phyloP scores from a whole-genome alignment of 192 early-diverging fungal genomes.

The Podochytrium sp. region DNA sequence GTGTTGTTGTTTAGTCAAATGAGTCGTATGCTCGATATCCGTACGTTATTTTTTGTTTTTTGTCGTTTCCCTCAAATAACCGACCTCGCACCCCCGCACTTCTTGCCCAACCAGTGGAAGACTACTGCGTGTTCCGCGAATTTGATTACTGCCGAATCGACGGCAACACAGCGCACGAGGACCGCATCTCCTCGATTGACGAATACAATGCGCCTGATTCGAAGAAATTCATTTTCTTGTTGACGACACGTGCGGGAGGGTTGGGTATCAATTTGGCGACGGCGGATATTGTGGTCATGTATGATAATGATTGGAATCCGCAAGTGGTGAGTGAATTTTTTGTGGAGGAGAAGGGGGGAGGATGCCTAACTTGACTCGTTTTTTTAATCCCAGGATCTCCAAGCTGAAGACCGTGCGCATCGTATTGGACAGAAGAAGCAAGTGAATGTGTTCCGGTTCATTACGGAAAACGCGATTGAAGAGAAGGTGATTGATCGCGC shows the following conservation, averaged over 20 bases:
- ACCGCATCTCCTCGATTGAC: constrained; percentile 89
- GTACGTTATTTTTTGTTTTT: constrained; percentile 9
- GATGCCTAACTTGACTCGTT: constrained; percentile 2
- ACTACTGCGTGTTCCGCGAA: constrained; percentile 90
- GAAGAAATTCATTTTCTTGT: constrained; percentile 93
- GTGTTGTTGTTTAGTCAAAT: constrained; percentile 98
- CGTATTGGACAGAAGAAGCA: constrained; percentile 99
- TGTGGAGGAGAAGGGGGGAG: neutral
- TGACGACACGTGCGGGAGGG: constrained; percentile 95
- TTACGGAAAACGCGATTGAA: constrained; percentile 96
- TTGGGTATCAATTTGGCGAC: constrained; percentile 96
- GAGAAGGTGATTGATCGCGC: constrained; percentile 97
- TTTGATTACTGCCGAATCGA: constrained; percentile 97
- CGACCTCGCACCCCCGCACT: neutral
- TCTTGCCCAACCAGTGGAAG: constrained; percentile 69
- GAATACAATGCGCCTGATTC: constrained; percentile 90
- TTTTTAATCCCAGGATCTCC: constrained; percentile 38
- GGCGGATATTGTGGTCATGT: constrained; percentile 95
- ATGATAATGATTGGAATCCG: constrained; percentile 91
- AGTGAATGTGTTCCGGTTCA: constrained; percentile 94
- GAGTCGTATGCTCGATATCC: constrained; percentile 96
- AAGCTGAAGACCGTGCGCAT: constrained; percentile 96
- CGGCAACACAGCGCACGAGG: constrained; percentile 93
- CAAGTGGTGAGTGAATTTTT: constrained; percentile 42
- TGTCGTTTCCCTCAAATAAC: constrained; percentile 15